Percentiles rank a stretch among this genome's conserved stretches.
These are phyloP conservation scores for Tylopilus sp. DNA, from an alignment of 768 basidiomycete genomes.

Conservation along the genomic window DNA sequence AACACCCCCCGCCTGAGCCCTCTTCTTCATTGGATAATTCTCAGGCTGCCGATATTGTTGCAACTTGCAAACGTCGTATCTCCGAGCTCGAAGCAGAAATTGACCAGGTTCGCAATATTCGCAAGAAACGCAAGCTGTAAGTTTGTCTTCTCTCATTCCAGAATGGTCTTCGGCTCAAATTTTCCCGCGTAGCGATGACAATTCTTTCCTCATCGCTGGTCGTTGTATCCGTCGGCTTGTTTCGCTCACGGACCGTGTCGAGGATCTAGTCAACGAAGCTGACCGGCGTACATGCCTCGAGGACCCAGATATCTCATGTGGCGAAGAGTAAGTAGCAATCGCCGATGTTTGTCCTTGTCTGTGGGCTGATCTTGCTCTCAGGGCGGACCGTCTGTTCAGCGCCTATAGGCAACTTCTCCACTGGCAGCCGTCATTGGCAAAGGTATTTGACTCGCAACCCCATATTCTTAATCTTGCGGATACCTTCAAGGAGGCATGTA, in stretches of 20 bases:
- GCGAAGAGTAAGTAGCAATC: slow-evolving; percentile 1
- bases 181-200: neutral
- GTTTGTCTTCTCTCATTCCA: no score
- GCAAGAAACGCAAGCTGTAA: neutral
- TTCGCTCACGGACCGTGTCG: neutral
- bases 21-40: no score
- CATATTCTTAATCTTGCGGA: neutral
- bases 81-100: neutral
- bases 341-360: neutral
- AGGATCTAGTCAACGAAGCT: neutral
- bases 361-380: neutral
- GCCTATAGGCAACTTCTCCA: neutral
- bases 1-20: no score
- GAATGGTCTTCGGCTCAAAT: no score
- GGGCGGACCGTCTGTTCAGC: neutral
- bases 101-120: neutral
- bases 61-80: neutral
- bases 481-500: neutral
- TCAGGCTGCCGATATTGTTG: no score
- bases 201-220: neutral
- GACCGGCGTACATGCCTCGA: neutral
- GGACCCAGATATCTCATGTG: neutral
- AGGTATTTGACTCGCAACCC: neutral
- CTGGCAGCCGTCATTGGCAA: neutral
- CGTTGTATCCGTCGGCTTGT: slow-evolving; percentile 1